Evolutionary conservation across 345 rosid species (phyloP).

Genomic region (Odontarrhena argentea): DNA sequence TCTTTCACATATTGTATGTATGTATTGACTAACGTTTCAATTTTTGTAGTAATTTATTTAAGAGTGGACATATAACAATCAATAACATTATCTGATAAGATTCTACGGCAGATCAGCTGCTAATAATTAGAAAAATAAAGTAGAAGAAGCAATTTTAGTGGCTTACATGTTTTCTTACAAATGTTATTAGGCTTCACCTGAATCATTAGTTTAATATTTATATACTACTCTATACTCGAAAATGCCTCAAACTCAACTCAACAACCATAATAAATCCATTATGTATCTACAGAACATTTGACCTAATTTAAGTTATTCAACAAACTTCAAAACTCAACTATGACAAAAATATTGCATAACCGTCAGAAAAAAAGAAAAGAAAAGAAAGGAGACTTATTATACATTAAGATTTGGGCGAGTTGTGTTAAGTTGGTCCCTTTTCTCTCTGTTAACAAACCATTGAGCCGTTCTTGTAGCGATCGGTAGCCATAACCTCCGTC

Average conservation of each 20-base stretch:
- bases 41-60: not conserved
- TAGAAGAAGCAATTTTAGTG: slow-evolving; percentile 12
- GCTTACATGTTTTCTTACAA: slow-evolving; percentile 18
- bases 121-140: not conserved
- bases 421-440: slow-evolving; percentile 33
- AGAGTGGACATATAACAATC: not conserved
- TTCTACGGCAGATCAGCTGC: not conserved
- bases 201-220: not conserved
- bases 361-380: not conserved
- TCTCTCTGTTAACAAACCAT: slow-evolving; percentile 72
- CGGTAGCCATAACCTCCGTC: slow-evolving; percentile 67
- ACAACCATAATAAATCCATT: slow-evolving; percentile 2
- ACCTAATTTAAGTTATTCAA: slow-evolving; percentile 14
- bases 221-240: not conserved
- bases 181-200: slow-evolving; percentile 4
- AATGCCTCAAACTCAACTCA: not conserved
- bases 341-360: slow-evolving; percentile 7
- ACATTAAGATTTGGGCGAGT: slow-evolving; percentile 41
- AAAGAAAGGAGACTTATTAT: slow-evolving; percentile 18
- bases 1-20: no score
- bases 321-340: not conserved
- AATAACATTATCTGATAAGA: not conserved
- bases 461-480: slow-evolving; percentile 70
- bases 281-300: slow-evolving; percentile 8
- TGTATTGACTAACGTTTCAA: no score